phyloP scores from a whole-genome alignment of 352 stramenopile genomes.

The Globisporangium acanthophoron region DNA sequence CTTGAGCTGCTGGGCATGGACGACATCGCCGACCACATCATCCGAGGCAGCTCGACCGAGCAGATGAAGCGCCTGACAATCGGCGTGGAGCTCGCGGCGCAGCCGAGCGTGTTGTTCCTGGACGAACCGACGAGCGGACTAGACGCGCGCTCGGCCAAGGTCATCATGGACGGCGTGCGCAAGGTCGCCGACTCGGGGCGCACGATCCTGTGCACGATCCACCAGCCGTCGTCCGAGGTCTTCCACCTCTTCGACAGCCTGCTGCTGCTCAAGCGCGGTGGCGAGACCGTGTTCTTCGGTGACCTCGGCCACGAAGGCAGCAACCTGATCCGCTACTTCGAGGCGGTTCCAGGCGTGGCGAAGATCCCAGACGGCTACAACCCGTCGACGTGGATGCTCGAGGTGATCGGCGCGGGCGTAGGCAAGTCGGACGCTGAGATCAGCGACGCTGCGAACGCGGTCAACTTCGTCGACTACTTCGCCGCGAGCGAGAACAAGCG shows the following conservation, averaged over 20 bases:
- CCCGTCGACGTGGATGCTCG: conserved; percentile 3
- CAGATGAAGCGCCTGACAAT: conserved; percentile 41
- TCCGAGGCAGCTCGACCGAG: conserved; percentile 23
- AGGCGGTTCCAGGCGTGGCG: conserved; percentile 12
- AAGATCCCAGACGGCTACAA: conserved; percentile 22
- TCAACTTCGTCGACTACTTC: conserved; percentile 1
- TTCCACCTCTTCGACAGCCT: conserved; percentile 75
- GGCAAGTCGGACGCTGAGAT: not conserved
- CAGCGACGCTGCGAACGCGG: not conserved
- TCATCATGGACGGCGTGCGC: conserved; percentile 54
- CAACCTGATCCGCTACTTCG: conserved; percentile 29
- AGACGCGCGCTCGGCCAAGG: conserved; percentile 35
- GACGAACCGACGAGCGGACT: conserved; percentile 46
- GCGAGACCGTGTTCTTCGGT: conserved; percentile 26
- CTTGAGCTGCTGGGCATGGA: conserved; percentile 51
- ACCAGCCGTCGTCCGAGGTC: conserved; percentile 76
- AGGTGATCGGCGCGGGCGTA: not conserved
- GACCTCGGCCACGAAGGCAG: conserved; percentile 14
- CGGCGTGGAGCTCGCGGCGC: conserved; percentile 79
- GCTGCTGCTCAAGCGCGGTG: conserved; percentile 50
- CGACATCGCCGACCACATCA: conserved; percentile 19
- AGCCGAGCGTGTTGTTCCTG: conserved; percentile 64
- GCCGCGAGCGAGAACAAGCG: not conserved
- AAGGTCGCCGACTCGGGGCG: conserved; percentile 10
- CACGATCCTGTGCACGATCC: conserved; percentile 71